Conservation (phyloP, 352 stramenopile genomes). For the Globisporangium barbulae region DNA sequence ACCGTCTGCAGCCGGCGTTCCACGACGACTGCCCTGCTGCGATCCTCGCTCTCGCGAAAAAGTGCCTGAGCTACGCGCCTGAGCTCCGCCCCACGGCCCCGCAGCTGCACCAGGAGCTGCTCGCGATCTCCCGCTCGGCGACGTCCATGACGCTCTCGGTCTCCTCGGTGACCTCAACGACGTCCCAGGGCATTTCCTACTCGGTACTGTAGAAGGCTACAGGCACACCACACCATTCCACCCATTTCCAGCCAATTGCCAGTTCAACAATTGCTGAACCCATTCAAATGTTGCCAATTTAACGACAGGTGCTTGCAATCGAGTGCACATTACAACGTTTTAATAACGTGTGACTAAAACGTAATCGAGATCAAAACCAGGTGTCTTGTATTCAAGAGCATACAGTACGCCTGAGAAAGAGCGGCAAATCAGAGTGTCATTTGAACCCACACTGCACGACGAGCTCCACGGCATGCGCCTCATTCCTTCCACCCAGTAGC, state of each 20-base stretch:
- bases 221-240: neutral
- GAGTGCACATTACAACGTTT: neutral
- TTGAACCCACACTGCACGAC: too few species aligned
- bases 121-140: conserved; percentile 6
- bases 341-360: too few species aligned
- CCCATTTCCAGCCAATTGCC: neutral
- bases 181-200: neutral
- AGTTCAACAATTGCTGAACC: neutral
- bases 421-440: too few species aligned
- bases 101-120: conserved; percentile 13
- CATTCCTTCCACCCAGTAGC: neutral
- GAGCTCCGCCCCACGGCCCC: conserved; percentile 1
- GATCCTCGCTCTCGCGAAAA: conserved; percentile 27
- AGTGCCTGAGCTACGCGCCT: conserved; percentile 15
- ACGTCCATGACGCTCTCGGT: neutral
- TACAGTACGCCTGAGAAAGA: too few species aligned
- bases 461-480: too few species aligned
- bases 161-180: neutral
- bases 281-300: neutral
- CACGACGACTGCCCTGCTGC: conserved; percentile 31
- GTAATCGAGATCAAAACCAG: too few species aligned
- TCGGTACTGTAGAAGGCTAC: conserved; percentile 3
- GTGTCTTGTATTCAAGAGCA: too few species aligned
- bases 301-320: neutral
- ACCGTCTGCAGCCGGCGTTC: conserved; percentile 32